Base-by-base conservation (phyloP, 2,329 filamentous ascomycete species). In the Fusarium virguliforme region DNA sequence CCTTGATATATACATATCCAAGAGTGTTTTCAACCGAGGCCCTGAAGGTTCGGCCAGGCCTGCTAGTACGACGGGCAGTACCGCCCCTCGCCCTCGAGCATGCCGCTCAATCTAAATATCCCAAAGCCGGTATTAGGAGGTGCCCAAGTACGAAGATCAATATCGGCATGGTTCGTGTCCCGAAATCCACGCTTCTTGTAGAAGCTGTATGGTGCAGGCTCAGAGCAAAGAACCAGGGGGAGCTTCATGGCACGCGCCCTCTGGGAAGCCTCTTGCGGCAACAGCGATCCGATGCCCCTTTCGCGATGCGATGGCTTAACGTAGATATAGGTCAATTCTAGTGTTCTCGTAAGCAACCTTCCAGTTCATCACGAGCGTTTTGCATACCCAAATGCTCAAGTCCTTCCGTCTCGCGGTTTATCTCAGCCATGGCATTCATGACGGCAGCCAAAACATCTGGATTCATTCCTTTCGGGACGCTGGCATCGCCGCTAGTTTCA, bases 301-400 rank as follows among this genome's bases (percentile, higher is more conserved):
- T 15, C 58, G 13, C 65, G 62, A 22, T 30, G 18, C 18, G 53
- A 59, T 12, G 58, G 53, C 13, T 38, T 65, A 38, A 68, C 65
- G n/a, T 50, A 65, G 7, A 68, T 35, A 22, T 62, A 68, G 4
- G 62, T 68, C 7, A 68, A 28, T 34, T 65, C 61, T 68, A 30
- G 26, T 6, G 10, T 1, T 13, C 35, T 5, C 1, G 46, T 56
- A 61, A 51, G 8, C n/a, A 3, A 9, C 5, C n/a, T 13, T 12
- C 3, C 6, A 18, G 5, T 2, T 6, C 10, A 4, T 7, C 7
- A 6, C 7, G 10, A 15, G 13, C 7, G 12, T 8, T 6, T 5
- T 35, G 12, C 24, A 38, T 62, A 58, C 65, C 65, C 3, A 48
- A 55, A 6, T 59, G 65, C 1, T 65, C 62, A 15, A 51, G 32